Base-by-base conservation (phyloP, 345 rosid genomes). In the Diplotaxis tenuifolia region DNA sequence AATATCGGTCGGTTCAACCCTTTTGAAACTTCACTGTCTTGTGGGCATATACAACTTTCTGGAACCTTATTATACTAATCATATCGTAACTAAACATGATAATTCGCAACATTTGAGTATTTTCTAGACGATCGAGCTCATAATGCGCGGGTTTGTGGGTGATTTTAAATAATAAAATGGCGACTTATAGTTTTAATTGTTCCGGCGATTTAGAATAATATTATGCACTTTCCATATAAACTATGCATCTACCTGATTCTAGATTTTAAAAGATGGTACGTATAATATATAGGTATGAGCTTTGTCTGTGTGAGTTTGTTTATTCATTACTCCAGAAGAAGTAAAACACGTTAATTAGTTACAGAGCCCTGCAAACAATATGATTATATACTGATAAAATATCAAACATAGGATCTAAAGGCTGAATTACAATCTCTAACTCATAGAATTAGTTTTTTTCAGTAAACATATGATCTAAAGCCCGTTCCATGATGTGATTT, bases 1-100 rank as follows among this genome's bases (percentile, higher is more conserved):
- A 23, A 42, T 9, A 53, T 62, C 65, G 70, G 74, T 69, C 75
- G 60, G 54, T 31, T 42, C 65, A 23, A 55, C 45, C 53, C 75
- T 47, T 74, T 32, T 20, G 32, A 70, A 32, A 28, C 70, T 61
- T 63, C 50, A 20, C 58, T 68, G 74, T 56, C 49, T 40, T 75
- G 63, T 68, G 71, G 74, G 65, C 65, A 69, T 54, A 45, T 65
- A 12, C 7, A 32, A 31, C n/a, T 22, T 47, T 74, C 21, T 36
- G 22, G 59, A 60, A 34, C 56, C 25, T 60, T 36, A 45, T 6
- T 67, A 59, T 34, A 34, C 11, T 58, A 50, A 59, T 62, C 68
- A 1, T 53, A 29, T 25, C n/a, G 19, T 45, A 19, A 9, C 4
- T 9, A 9, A 20, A 75, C 14, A 23, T 2, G 18, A 64, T 64